These are phyloP conservation scores for Pseudoturritis turrita DNA, from an alignment of 345 rosid genomes.

Conservation along the genomic window DNA sequence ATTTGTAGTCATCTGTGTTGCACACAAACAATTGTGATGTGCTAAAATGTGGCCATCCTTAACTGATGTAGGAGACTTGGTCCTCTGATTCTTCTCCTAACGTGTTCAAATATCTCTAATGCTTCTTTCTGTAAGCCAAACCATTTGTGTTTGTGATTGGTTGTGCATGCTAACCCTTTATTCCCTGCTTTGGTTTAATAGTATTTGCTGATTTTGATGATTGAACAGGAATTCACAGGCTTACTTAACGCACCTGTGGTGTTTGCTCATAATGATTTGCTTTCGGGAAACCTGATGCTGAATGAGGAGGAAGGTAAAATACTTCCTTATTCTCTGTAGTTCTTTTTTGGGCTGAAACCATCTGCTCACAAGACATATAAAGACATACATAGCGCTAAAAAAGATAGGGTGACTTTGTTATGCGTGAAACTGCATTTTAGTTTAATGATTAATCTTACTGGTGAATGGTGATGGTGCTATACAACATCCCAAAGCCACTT, in stretches of 20 bases:
- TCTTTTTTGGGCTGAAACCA: not conserved
- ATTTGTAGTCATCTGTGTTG: not conserved
- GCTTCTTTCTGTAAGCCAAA: not conserved
- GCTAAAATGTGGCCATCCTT: not conserved
- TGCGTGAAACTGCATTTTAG: not conserved
- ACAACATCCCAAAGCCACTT: not conserved
- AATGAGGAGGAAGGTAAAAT: slow-evolving; percentile 75
- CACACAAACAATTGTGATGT: not conserved
- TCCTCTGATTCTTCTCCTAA: not conserved
- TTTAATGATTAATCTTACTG: slow-evolving; percentile 1
- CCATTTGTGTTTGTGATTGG: not conserved
- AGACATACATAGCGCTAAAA: not conserved
- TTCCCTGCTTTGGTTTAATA: slow-evolving; percentile 1
- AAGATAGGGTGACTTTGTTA: not conserved
- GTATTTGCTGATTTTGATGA: slow-evolving; percentile 30
- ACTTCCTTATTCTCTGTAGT: not conserved
- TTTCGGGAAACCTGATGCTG: slow-evolving; percentile 87
- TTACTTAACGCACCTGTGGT: slow-evolving; percentile 75
- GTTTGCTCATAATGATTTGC: slow-evolving; percentile 92
- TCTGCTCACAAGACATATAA: not conserved
- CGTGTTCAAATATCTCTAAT: not conserved
- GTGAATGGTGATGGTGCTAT: not conserved
- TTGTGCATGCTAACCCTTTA: not conserved
- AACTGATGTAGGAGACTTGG: not conserved
- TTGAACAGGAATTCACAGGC: slow-evolving; percentile 80